Percentiles rank a stretch among this genome's conserved stretches.
Conservation (phyloP, 352 stramenopile species). For the Globisporangium canariense region DNA sequence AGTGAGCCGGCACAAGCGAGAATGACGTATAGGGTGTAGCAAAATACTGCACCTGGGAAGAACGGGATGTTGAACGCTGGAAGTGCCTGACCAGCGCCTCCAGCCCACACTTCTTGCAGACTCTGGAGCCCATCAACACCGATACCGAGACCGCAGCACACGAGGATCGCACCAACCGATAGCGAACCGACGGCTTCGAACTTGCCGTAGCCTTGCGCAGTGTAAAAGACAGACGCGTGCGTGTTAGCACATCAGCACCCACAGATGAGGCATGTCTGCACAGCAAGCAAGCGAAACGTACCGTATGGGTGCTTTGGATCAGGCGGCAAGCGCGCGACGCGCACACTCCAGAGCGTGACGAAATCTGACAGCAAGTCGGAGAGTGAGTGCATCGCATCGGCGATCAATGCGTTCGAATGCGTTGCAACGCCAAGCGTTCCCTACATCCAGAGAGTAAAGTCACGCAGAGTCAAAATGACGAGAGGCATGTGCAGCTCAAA, state of each 20-base stretch:
- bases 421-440: conserved; percentile 69
- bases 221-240: not conserved
- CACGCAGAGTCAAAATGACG: not conserved
- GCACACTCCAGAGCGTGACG: conserved; percentile 94
- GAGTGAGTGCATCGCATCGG: conserved; percentile 95
- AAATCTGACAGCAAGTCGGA: conserved; percentile 96
- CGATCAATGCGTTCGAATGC: conserved; percentile 91
- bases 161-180: conserved; percentile 81
- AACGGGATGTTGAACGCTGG: conserved; percentile 43
- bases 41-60: conserved; percentile 30
- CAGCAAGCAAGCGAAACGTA: conserved; percentile 10
- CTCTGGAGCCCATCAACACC: conserved; percentile 69
- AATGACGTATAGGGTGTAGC: too few species aligned
- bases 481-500: not conserved
- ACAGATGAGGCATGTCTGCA: not conserved
- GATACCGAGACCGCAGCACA: conserved; percentile 68
- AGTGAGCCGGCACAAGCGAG: not conserved
- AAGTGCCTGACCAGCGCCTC: conserved; percentile 22
- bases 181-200: conserved; percentile 88
- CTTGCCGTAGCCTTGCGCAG: conserved; percentile 72
- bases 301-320: conserved; percentile 92
- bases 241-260: not conserved
- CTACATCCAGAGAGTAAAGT: conserved; percentile 15
- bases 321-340: conserved; percentile 89
- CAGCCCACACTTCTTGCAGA: conserved; percentile 65